These are phyloP conservation scores for Pyrus bretschneideri DNA, from an alignment of 306 rosid species.

Conservation along the genomic window DNA sequence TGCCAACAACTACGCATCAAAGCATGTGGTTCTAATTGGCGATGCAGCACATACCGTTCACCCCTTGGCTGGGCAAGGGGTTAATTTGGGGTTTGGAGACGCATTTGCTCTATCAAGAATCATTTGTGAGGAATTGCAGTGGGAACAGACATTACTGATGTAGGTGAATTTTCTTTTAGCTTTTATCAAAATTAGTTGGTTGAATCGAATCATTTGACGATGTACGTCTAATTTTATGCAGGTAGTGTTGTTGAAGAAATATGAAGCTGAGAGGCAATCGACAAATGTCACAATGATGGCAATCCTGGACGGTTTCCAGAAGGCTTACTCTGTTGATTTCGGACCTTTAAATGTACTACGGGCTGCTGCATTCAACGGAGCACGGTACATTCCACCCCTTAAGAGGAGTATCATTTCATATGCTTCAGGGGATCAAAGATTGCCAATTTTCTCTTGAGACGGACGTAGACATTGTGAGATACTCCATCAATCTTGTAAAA, in stretches of 20 bases:
- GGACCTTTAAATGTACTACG: slow-evolving; percentile 74
- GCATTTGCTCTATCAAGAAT: slow-evolving; percentile 67
- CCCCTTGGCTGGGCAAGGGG: slow-evolving; percentile 98
- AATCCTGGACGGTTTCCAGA: slow-evolving; percentile 74
- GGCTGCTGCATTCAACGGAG: slow-evolving; percentile 74
- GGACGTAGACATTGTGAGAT: background rate
- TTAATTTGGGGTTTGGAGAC: slow-evolving; percentile 87
- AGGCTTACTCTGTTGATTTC: slow-evolving; percentile 80
- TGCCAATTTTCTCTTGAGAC: slow-evolving; percentile 57
- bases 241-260: slow-evolving; percentile 66
- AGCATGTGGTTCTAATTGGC: slow-evolving; percentile 66
- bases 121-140: slow-evolving; percentile 71
- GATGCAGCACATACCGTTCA: slow-evolving; percentile 95
- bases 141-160: slow-evolving; percentile 83
- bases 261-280: slow-evolving; percentile 66
- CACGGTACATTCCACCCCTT: slow-evolving; percentile 62
- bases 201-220: background rate
- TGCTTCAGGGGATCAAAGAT: slow-evolving; percentile 77
- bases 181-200: background rate
- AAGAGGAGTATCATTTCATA: slow-evolving; percentile 76
- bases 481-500: background rate
- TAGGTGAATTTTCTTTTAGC: slow-evolving; percentile 19
- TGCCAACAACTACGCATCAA: slow-evolving; percentile 65
- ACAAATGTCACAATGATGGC: slow-evolving; percentile 81
- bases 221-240: slow-evolving; percentile 21